phyloP scores from a whole-genome alignment of 495 filamentous ascomycete species.

The Penicillium egyptiacum region DNA sequence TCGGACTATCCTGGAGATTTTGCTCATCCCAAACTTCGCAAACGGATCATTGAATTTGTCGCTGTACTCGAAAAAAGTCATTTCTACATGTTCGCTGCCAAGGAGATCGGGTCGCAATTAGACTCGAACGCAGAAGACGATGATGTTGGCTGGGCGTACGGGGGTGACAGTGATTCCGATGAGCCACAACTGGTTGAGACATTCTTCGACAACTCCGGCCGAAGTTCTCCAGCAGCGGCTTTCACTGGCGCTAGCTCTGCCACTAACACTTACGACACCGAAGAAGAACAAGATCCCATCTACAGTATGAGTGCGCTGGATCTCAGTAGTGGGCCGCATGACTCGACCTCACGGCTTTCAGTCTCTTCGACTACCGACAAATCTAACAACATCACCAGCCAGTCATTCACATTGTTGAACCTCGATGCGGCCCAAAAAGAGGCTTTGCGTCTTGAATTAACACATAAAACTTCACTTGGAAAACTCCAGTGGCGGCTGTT shows the following conservation, averaged over 20 bases:
- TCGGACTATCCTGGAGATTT: constrained; percentile 92
- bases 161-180: constrained; percentile 56
- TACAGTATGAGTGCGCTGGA: constrained; percentile 47
- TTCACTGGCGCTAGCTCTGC: constrained; percentile 28
- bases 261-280: constrained; percentile 24
- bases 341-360: constrained; percentile 41
- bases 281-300: constrained; percentile 44
- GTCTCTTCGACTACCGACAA: constrained; percentile 42
- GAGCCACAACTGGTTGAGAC: constrained; percentile 38
- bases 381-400: constrained; percentile 41
- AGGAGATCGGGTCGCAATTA: constrained; percentile 71
- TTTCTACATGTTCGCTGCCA: constrained; percentile 76
- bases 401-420: constrained; percentile 50
- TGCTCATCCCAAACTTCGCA: constrained; percentile 72
- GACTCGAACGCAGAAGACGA: constrained; percentile 71
- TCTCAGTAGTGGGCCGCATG: constrained; percentile 43
- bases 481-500: constrained; percentile 82
- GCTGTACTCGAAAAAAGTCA: constrained; percentile 63
- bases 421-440: constrained; percentile 74
- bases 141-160: constrained; percentile 72
- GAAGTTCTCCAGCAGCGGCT: constrained; percentile 43
- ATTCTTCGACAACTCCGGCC: constrained; percentile 40
- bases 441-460: constrained; percentile 64
- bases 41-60: constrained; percentile 70
- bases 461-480: constrained; percentile 57